Evolutionary conservation across 2,329 filamentous ascomycete genomes (phyloP).

Genomic region (Falciphora oryzae): DNA sequence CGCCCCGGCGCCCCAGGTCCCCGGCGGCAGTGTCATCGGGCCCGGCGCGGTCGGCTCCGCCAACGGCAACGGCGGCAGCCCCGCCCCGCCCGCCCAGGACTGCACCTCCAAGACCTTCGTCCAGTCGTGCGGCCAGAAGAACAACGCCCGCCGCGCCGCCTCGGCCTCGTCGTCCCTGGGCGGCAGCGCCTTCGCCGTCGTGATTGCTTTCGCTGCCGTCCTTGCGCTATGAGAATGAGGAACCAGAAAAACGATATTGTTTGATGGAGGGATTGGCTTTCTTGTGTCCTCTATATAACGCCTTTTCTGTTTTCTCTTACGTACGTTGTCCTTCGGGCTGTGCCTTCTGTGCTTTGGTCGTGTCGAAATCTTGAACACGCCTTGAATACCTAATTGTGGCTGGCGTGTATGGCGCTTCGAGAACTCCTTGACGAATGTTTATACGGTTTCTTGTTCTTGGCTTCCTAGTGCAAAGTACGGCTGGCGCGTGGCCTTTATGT

Average conservation of each 20-base stretch:
- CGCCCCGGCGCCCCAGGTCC: constrained; percentile 15
- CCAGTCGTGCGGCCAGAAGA: constrained; percentile 32
- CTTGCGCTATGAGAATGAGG: constrained; percentile 22
- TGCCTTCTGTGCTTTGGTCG: not conserved
- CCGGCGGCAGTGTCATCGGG: constrained; percentile 24
- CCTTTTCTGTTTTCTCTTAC: too few relatives aligned
- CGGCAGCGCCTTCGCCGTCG: constrained; percentile 30
- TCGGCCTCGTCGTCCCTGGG: constrained; percentile 20
- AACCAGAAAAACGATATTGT: not conserved
- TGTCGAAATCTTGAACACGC: too few relatives aligned
- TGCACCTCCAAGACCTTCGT: constrained; percentile 35
- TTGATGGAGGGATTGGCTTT: not conserved
- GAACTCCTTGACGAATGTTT: not conserved
- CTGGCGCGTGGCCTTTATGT: too few relatives aligned
- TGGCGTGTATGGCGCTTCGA: not conserved
- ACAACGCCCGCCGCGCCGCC: constrained; percentile 19
- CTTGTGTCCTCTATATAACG: not conserved
- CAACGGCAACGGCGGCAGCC: constrained; percentile 15
- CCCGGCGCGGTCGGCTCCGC: constrained; percentile 17
- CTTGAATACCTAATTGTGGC: not conserved
- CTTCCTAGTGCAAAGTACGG: not conserved
- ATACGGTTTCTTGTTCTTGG: not conserved
- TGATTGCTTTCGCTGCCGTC: constrained; percentile 28
- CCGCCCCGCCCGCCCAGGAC: constrained; percentile 16
- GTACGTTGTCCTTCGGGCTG: too few relatives aligned